Conservation (phyloP, 108 stramenopile genomes). For the Poteriospumella lacustris region DNA sequence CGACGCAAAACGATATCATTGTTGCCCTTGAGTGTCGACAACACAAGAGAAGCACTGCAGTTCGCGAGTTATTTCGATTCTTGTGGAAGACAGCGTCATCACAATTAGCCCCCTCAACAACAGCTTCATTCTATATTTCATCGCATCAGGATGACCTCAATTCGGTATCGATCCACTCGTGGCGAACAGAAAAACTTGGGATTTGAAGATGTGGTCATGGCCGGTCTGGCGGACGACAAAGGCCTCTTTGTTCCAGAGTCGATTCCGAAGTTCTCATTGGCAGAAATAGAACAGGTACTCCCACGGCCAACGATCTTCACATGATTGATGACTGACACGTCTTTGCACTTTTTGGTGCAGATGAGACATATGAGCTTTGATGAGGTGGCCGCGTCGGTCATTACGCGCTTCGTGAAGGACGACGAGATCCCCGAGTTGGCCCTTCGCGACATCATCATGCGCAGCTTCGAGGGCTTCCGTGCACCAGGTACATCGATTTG, state of each 20-base stretch:
- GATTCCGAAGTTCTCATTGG: slow-evolving; percentile 52
- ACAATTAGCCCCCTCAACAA: too few species aligned
- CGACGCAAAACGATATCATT: too few species aligned
- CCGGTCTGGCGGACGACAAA: slow-evolving; percentile 84
- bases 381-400: slow-evolving; percentile 75
- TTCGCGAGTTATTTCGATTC: too few species aligned
- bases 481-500: not conserved
- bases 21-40: too few species aligned
- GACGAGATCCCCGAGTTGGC: slow-evolving; percentile 79
- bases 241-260: slow-evolving; percentile 91
- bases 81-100: too few species aligned
- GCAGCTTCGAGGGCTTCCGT: slow-evolving; percentile 79
- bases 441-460: slow-evolving; percentile 72
- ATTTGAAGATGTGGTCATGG: slow-evolving; percentile 88
- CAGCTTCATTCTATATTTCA: too few species aligned
- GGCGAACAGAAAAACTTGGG: slow-evolving; percentile 70
- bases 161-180: slow-evolving; percentile 78
- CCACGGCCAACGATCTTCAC: too few species aligned
- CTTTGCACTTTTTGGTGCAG: not conserved
- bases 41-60: too few species aligned
- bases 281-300: slow-evolving; percentile 3
- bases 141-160: too few species aligned
- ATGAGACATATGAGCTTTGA: slow-evolving; percentile 59
- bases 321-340: not conserved
- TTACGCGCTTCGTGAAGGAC: slow-evolving; percentile 79